These are phyloP conservation scores for Forsythia viridissima DNA, from an alignment of 257 asterid genomes.

Conservation along the genomic window DNA sequence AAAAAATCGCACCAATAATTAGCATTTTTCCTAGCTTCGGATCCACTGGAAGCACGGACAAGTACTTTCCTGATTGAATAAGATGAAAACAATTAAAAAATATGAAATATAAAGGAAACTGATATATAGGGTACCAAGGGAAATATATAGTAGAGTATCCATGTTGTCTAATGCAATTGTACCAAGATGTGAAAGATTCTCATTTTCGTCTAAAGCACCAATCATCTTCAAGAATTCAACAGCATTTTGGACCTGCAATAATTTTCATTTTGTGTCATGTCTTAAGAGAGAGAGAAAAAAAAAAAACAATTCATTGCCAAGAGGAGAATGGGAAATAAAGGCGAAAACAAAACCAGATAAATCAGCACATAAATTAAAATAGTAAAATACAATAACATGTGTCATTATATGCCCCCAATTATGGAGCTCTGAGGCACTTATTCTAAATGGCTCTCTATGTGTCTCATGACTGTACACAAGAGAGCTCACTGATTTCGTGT, in stretches of 20 bases:
- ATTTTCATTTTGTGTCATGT: neutral
- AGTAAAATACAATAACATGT: neutral
- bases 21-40: slow-evolving; percentile 99
- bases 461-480: neutral
- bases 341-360: neutral
- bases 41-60: slow-evolving; percentile 95
- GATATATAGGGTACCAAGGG: slow-evolving; percentile 13
- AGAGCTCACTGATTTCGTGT: no score
- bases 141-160: slow-evolving; percentile 10
- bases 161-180: slow-evolving; percentile 26
- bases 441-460: neutral
- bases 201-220: slow-evolving; percentile 92
- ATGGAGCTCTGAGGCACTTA: neutral
- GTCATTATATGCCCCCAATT: neutral
- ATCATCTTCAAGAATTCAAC: slow-evolving; percentile 93
- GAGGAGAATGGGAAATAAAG: neutral
- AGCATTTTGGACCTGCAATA: slow-evolving; percentile 93
- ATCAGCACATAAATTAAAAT: neutral
- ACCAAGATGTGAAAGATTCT: slow-evolving; percentile 96
- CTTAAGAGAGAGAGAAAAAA: neutral
- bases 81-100: slow-evolving; percentile 16
- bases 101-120: slow-evolving; percentile 6
- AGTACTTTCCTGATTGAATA: slow-evolving; percentile 67
- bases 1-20: slow-evolving; percentile 84
- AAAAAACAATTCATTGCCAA: slow-evolving; percentile 5